These are phyloP conservation scores for Xerocomellus intermedius DNA, from an alignment of 768 basidiomycete genomes.

Conservation along the genomic window DNA sequence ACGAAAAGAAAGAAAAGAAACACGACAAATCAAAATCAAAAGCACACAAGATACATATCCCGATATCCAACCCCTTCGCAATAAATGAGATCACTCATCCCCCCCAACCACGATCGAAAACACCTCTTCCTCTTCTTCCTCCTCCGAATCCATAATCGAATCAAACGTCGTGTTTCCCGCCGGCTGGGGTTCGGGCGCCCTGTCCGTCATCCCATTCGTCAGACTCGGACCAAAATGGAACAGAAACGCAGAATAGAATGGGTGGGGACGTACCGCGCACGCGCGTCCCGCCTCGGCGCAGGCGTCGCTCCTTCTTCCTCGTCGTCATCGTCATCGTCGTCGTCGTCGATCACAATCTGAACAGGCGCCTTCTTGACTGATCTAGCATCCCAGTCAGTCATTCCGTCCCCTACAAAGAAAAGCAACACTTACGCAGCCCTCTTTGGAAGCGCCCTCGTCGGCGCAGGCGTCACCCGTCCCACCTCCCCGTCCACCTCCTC, in stretches of 20 bases:
- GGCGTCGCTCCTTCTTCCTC: conserved; percentile 43
- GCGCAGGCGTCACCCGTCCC: conserved; percentile 31
- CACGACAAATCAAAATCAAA: too few relatives aligned
- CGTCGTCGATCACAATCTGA: conserved; percentile 32
- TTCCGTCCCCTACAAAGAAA: too few relatives aligned
- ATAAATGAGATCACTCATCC: neutral
- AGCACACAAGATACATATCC: too few relatives aligned
- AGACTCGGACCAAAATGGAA: neutral
- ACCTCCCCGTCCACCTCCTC: conserved; percentile 39
- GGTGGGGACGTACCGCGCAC: conserved; percentile 9
- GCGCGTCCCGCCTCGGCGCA: conserved; percentile 14
- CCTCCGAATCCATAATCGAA: conserved; percentile 55
- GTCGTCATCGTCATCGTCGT: conserved; percentile 31
- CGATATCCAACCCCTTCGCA: too few relatives aligned
- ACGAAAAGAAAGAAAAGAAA: too few relatives aligned
- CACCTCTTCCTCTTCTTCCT: conserved; percentile 53
- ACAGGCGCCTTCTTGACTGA: conserved; percentile 39
- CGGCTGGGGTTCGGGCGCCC: conserved; percentile 8
- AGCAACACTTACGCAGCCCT: conserved; percentile 51
- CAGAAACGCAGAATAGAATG: too few relatives aligned
- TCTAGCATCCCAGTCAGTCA: conserved; percentile 21
- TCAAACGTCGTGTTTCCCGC: conserved; percentile 30
- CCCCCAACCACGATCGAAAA: conserved; percentile 20
- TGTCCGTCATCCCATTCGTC: neutral
- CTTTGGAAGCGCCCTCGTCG: conserved; percentile 54